Evolutionary conservation across 2,329 filamentous ascomycete genomes (phyloP).

Genomic region (Calonectria naviculata): DNA sequence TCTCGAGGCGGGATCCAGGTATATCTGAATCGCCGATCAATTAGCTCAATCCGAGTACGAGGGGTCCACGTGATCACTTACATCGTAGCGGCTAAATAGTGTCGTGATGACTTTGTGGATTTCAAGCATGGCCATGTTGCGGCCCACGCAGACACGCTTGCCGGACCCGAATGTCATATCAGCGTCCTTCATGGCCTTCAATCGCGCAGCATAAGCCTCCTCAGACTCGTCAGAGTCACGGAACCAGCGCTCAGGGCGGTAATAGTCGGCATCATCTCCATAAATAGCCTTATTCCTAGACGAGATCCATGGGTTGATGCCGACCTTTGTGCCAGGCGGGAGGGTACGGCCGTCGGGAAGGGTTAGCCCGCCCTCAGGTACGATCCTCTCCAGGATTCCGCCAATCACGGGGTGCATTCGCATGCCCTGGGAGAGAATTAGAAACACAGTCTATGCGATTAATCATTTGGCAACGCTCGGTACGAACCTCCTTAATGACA

Average conservation of each 20-base stretch:
- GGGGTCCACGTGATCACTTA: background rate
- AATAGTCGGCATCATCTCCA: constrained; percentile 57
- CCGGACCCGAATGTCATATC: constrained; percentile 9
- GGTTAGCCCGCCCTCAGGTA: constrained; percentile 52
- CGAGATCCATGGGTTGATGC: constrained; percentile 54
- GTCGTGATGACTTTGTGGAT: constrained; percentile 3
- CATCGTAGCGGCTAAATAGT: constrained; percentile 2
- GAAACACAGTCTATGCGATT: background rate
- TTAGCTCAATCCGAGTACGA: background rate
- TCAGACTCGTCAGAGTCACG: background rate
- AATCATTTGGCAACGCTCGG: constrained; percentile 31
- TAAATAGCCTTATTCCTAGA: constrained; percentile 53
- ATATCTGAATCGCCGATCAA: background rate
- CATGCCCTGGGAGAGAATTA: background rate
- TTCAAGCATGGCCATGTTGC: background rate
- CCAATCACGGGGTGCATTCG: constrained; percentile 58
- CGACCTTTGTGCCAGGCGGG: constrained; percentile 49
- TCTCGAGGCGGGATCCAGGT: background rate
- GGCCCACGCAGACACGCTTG: constrained; percentile 1
- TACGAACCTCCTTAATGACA: constrained; percentile 61
- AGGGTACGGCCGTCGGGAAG: constrained; percentile 48
- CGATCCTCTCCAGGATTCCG: constrained; percentile 61
- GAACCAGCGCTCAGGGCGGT: constrained; percentile 55
- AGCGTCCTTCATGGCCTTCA: constrained; percentile 1
- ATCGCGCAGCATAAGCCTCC: background rate